A percentile compares a stretch with the other conserved stretches of the same genome.
phyloP scores from a whole-genome alignment of 371 early-diverging fungal species.

The Mucor mucedo region DNA sequence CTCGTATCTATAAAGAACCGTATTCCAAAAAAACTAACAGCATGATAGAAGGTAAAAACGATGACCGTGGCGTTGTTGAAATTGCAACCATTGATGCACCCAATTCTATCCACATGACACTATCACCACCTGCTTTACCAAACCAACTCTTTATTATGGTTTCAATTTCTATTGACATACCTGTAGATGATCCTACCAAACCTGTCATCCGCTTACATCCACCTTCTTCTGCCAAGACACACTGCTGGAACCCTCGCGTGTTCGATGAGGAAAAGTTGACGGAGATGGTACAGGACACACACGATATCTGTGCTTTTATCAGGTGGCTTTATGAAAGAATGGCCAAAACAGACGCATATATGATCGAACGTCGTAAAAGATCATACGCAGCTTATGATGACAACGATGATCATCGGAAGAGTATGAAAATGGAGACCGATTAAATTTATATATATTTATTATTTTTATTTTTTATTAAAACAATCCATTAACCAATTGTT shows the following conservation, averaged over 20 bases:
- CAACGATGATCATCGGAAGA: neutral
- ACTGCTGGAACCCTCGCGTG: constrained; percentile 39
- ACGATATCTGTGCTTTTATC: constrained; percentile 33
- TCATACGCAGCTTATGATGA: constrained; percentile 1
- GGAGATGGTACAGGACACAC: constrained; percentile 32
- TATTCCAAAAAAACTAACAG: neutral
- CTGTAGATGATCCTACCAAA: constrained; percentile 34
- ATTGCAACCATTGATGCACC: constrained; percentile 44
- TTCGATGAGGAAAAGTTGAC: constrained; percentile 48
- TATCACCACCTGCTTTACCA: constrained; percentile 38
- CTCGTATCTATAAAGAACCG: neutral
- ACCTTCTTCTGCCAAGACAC: constrained; percentile 23
- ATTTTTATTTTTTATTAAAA: constrained; percentile 21
- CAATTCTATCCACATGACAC: constrained; percentile 35
- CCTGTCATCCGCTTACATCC: constrained; percentile 37
- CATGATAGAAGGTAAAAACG: constrained; percentile 25
- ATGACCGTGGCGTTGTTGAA: constrained; percentile 30
- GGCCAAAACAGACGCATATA: constrained; percentile 5
- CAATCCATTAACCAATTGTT: constrained; percentile 41
- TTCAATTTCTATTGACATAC: constrained; percentile 45
- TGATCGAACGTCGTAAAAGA: constrained; percentile 4
- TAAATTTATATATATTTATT: neutral
- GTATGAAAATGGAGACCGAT: constrained; percentile 29
- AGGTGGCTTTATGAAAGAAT: constrained; percentile 46
- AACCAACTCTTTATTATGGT: constrained; percentile 31